These are phyloP conservation scores for Malus hybrid DNA, from an alignment of 331 rosid genomes.

Conservation along the genomic window DNA sequence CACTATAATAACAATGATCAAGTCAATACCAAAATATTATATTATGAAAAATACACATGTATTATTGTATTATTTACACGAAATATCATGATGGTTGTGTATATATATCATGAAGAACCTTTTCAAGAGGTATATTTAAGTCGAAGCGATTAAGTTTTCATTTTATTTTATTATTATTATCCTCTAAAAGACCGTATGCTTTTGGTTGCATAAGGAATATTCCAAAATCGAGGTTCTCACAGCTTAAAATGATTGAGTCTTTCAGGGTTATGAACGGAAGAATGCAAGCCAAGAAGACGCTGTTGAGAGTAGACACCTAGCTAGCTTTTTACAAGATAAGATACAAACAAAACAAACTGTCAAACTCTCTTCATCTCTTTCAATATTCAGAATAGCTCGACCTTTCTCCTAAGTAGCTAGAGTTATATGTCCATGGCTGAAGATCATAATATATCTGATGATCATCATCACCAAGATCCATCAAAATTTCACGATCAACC, in stretches of 20 bases:
- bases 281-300: neutral
- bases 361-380: neutral
- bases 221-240: neutral
- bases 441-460: neutral
- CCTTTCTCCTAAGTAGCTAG: neutral
- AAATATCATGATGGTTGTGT: too few species aligned
- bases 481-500: neutral
- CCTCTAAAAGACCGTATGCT: too few species aligned
- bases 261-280: neutral
- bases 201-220: neutral
- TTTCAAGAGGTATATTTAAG: too few species aligned
- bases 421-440: constrained; percentile 3
- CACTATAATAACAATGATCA: too few species aligned
- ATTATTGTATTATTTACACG: too few species aligned
- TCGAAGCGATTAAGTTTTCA: too few species aligned
- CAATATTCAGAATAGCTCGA: neutral
- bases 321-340: neutral
- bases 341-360: neutral
- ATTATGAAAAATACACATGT: too few species aligned
- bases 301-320: neutral
- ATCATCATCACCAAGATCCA: neutral
- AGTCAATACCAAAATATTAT: too few species aligned
- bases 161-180: too few species aligned
- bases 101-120: too few species aligned
- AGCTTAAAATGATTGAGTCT: neutral